phyloP scores from a whole-genome alignment of 805 yeast species.

The Maudiozyma barnettii region DNA sequence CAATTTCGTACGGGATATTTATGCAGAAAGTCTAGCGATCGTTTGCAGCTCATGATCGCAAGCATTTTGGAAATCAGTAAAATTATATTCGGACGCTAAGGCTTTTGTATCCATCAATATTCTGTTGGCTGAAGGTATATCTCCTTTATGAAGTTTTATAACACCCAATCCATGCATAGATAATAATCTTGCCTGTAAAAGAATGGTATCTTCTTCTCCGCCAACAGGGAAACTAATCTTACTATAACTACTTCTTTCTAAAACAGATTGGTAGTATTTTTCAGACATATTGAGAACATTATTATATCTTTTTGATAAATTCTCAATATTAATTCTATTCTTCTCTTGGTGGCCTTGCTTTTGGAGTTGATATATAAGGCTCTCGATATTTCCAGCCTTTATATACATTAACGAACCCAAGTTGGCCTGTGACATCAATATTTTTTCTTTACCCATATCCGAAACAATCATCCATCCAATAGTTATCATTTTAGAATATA shows the following conservation, averaged over 20 bases:
- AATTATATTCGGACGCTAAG: slow-evolving; percentile 53
- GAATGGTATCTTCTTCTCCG: slow-evolving; percentile 27
- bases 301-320: slow-evolving; percentile 14
- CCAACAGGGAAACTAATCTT: slow-evolving; percentile 1
- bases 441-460: slow-evolving; percentile 47
- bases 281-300: slow-evolving; percentile 26
- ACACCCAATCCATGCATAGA: slow-evolving; percentile 80
- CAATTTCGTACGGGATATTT: not conserved
- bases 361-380: slow-evolving; percentile 18
- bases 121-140: slow-evolving; percentile 44
- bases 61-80: slow-evolving; percentile 46
- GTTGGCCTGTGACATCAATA: slow-evolving; percentile 53
- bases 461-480: slow-evolving; percentile 59
- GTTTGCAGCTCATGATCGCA: slow-evolving; percentile 47
- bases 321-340: not conserved
- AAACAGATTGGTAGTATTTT: slow-evolving; percentile 35
- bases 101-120: slow-evolving; percentile 54
- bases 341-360: not conserved
- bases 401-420: slow-evolving; percentile 56
- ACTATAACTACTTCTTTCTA: slow-evolving; percentile 10
- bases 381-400: slow-evolving; percentile 50
- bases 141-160: slow-evolving; percentile 46
- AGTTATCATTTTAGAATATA: slow-evolving; percentile 46
- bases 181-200: slow-evolving; percentile 58
- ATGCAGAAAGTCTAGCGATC: no score